phyloP scores from a whole-genome alignment of 1,284 basidiomycete genomes.

The Retiboletus flavoniger region DNA sequence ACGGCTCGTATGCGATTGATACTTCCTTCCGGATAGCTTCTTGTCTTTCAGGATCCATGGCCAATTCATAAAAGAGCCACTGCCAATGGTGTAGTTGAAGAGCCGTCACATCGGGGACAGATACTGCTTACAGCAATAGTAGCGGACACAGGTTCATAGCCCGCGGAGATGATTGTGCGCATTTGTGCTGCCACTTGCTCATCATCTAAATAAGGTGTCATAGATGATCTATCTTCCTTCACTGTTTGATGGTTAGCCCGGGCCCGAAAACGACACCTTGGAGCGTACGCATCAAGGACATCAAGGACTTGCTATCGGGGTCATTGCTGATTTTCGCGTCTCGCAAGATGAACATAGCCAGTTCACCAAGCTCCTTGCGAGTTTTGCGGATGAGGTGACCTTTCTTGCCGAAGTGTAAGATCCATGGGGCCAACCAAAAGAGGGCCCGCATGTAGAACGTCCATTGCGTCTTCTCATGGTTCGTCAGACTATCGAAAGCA shows the following conservation, averaged over 20 bases:
- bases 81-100: conserved; percentile 23
- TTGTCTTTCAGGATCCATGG: conserved; percentile 47
- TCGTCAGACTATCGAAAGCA: conserved; percentile 55
- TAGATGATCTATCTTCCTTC: conserved; percentile 38
- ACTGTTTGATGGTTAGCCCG: conserved; percentile 34
- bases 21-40: conserved; percentile 51
- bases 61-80: conserved; percentile 61
- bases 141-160: conserved; percentile 61
- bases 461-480: conserved; percentile 52
- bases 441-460: conserved; percentile 64
- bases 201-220: conserved; percentile 41
- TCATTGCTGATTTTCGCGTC: conserved; percentile 48
- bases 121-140: conserved; percentile 44
- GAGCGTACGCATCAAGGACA: conserved; percentile 51
- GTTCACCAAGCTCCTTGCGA: conserved; percentile 49
- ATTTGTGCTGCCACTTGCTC: conserved; percentile 55
- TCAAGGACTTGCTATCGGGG: conserved; percentile 43
- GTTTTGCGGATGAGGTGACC: conserved; percentile 54
- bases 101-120: conserved; percentile 1
- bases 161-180: conserved; percentile 61
- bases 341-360: conserved; percentile 50
- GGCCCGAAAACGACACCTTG: neutral
- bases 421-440: conserved; percentile 56
- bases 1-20: conserved; percentile 40
- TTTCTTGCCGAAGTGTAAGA: conserved; percentile 54